Evolutionary conservation across 257 asterid species (phyloP), one percentile per base, ranked within the genome.

Genomic region (Penstemon barbatus): DNA sequence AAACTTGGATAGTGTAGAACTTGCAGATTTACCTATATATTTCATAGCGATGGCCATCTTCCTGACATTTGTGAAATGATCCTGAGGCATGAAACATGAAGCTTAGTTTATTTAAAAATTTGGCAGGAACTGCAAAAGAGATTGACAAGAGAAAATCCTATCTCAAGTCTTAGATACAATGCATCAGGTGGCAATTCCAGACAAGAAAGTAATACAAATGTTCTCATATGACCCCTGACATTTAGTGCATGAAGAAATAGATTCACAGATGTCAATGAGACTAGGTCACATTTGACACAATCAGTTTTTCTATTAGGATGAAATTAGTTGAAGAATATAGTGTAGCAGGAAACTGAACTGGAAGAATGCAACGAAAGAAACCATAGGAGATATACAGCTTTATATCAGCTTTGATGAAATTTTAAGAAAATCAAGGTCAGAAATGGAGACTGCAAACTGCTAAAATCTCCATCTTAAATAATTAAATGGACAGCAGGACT

Each of bases 1-100:
- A 25, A 25, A 25, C 33, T 25, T 25, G 0, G 13, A 44, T 12
- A 49, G 52, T 9, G 63, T 8, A 57, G 39, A 57, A 52, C 12
- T 51, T 53, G 43, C 62, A 71, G 8, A 48, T 56, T 46, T 85
- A 93, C 98, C 98, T 77, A 93, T 90, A 80, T 90, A 93, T 82
- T 93, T 93, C 90, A 93, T 83, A 78, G 79, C 84, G 65, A 90
- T 68, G 37, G 80, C 79, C 96, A 79, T 86, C 84, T 83, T 85
- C 75, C 77, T 85, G 68, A 70, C 79, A 69, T 83, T 82, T 8
- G 95, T 84, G 80, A 93, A 93, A 74, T 93, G 89, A 80, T 90
- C 97, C 98, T 93, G 93, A 53, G 60, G 57, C 80, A 75, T 67
- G 66, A 73, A 69, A 71, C 68, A 59, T 57, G 59, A 53, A 64